Evolutionary conservation across 352 stramenopile genomes (phyloP), one percentile per base, ranked within the genome.

Genomic region (Pythium graminicola): DNA sequence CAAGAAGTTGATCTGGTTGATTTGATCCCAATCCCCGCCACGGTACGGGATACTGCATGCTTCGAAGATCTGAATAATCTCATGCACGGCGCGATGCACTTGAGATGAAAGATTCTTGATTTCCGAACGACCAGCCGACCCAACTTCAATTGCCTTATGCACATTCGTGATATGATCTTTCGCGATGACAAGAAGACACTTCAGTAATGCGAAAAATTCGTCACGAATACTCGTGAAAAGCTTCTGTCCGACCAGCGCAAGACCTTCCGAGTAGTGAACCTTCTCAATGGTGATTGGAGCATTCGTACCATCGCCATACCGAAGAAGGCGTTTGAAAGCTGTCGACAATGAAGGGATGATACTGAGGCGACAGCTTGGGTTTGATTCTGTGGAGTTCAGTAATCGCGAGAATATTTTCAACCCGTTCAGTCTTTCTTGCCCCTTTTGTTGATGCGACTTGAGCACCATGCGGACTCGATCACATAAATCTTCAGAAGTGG

Each of bases 41-140:
- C 45, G 57, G 42, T 85, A 95, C 2, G 84, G 84, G n/a, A 95
- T 71, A 24, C 81, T 89, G 38, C 76, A 92, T 29, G 72, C 69
- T 35, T 95, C 84, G 27, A 95, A 54, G 7, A 87, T 71, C 17
- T 90, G 63, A 16, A 93, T 61, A 13, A 90, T 74, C 33, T 89
- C 80, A 10, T 86, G 70, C 8, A 89, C 71, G 16, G 70, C 67
- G 57, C 64, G 33, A n/a, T 86, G 72, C 14, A 90, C 36, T 47
- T 68, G 72, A 43, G 13, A 39, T 49, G 53, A 86, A 41, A 42
- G 33, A n/a, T 38, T 20, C 26, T 55, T 57, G 6, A 57, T 33
- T 17, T 55, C 42, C 19, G 35, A 24, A 5, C 33, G 33, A 27
- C 26, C 33, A 19, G 17, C 26, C 10, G 2, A n/a, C 13, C 39